Base-by-base conservation (phyloP, 306 rosid genomes). In the Dryas drummondii region DNA sequence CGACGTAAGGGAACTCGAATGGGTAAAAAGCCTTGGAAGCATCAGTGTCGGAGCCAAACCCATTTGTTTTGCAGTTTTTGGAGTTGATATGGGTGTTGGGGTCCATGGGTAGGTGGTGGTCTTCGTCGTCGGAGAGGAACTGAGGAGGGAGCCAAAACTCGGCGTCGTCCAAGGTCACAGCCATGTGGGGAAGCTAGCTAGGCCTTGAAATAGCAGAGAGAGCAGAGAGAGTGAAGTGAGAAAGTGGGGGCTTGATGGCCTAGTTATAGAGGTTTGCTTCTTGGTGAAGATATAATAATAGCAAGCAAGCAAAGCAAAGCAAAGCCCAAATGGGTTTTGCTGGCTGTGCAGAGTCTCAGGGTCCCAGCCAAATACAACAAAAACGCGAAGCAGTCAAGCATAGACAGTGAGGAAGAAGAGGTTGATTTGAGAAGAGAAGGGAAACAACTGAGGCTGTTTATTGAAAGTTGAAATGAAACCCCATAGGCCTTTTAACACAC, bases 111-210 rank as follows among this genome's bases (percentile, higher is more conserved):
- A 41, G 8, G 37, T 11, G 22, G 42, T 7, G 16, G 47, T 71
- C 14, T 22, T 87, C 88, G 7, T 88, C 90, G 42, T 93, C 93
- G n/a, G 79, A 51, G 10, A 94, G 91, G 15, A 94, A 87, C 89
- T 87, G 82, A 8, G 88, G 84, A 0, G 97, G 97, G 0, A 91
- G 84, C 97, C 97, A 91, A 56, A 91, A 94, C 82, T 84, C 91
- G 0, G 86, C 90, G 80, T 88, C 96, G 48, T 81, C 88, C 44
- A 90, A 76, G 52, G 76, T 76, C 3, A 85, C 92, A 19, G 92
- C 86, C 92, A 89, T 89, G 1, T 53, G 19, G 1, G 6, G 49
- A 27, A 44, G 0, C 11, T 11, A 32, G 37, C 37, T 7, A 16
- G 26, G 5, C n/a, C 4, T 7, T 66, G 17, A 49, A 14, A 48